These are phyloP conservation scores for Fraxinus ornus DNA, from an alignment of 305 asterid genomes.

Conservation along the genomic window DNA sequence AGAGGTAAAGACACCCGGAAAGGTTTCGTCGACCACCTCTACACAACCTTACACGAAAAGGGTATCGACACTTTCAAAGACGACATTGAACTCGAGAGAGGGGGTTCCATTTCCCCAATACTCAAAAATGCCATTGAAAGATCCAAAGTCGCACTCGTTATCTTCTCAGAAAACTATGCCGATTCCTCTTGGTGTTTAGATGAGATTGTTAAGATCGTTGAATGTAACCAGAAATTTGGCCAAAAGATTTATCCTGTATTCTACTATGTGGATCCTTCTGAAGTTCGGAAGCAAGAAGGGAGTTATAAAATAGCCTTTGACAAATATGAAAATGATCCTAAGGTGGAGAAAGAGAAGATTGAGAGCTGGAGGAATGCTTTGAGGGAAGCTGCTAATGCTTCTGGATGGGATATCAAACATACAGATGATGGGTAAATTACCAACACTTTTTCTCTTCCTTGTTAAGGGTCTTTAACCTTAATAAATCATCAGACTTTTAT, in stretches of 20 bases:
- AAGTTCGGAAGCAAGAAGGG: slow-evolving; percentile 6
- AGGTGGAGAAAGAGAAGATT: neutral
- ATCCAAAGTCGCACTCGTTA: neutral
- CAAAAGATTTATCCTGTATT: slow-evolving; percentile 7
- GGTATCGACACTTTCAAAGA: slow-evolving; percentile 19
- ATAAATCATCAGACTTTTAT: no score
- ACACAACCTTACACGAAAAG: neutral
- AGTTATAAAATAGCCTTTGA: slow-evolving; percentile 3
- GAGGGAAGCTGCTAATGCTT: neutral
- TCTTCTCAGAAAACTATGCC: slow-evolving; percentile 24
- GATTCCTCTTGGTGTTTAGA: slow-evolving; percentile 13
- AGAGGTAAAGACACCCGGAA: slow-evolving; percentile 17
- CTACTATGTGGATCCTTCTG: slow-evolving; percentile 18
- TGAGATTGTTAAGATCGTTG: neutral
- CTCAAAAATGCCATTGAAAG: slow-evolving; percentile 3
- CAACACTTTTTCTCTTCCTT: no score
- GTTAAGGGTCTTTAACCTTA: no score
- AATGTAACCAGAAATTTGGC: neutral
- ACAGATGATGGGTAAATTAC: slow-evolving; percentile 16
- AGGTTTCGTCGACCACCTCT: slow-evolving; percentile 10
- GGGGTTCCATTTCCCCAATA: neutral
- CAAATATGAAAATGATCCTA: neutral
- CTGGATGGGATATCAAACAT: slow-evolving; percentile 18
- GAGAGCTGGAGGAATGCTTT: slow-evolving; percentile 19
- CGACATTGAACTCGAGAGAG: slow-evolving; percentile 1